Conservation (phyloP, 2,329 filamentous ascomycete species). For the Penicillium sp. region DNA sequence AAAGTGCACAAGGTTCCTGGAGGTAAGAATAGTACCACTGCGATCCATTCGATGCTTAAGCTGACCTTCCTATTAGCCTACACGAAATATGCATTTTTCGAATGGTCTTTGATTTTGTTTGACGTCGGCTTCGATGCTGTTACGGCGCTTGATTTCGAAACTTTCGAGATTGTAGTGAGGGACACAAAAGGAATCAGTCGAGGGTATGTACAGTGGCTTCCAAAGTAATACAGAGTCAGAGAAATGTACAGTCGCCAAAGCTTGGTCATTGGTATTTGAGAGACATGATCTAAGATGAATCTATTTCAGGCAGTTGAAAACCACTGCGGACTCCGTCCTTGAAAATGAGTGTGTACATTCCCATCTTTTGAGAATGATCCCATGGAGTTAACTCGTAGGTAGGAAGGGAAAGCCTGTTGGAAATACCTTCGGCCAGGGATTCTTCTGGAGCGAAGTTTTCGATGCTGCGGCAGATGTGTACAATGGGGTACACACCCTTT, state of each 20-base stretch:
- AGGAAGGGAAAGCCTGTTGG: conserved; percentile 78
- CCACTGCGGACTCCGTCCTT: conserved; percentile 53
- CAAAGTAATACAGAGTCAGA: conserved; percentile 67
- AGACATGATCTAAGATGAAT: conserved; percentile 40
- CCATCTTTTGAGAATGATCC: conserved; percentile 30
- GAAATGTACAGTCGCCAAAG: conserved; percentile 57
- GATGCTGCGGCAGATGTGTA: conserved; percentile 89
- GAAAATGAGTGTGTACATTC: conserved; percentile 73
- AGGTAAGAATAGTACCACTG: conserved; percentile 63
- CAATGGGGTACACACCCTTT: conserved; percentile 70
- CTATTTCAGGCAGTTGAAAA: conserved; percentile 55
- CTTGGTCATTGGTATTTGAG: conserved; percentile 44
- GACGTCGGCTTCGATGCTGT: conserved; percentile 97
- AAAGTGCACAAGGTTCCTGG: conserved; percentile 93
- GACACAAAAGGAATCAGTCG: conserved; percentile 89
- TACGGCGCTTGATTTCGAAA: conserved; percentile 87
- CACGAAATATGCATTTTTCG: conserved; percentile 96
- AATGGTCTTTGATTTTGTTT: conserved; percentile 93
- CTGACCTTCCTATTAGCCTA: conserved; percentile 69
- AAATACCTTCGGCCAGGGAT: conserved; percentile 71
- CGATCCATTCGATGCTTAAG: background rate
- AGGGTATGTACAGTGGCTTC: conserved; percentile 98
- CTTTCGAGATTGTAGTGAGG: conserved; percentile 84
- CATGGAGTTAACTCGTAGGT: conserved; percentile 33
- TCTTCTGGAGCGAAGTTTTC: conserved; percentile 74